A percentile compares a stretch with the other conserved stretches of the same genome.
These are phyloP conservation scores for Digitaria exilis DNA, from an alignment of 202 grass and related monocot genomes.

Conservation along the genomic window DNA sequence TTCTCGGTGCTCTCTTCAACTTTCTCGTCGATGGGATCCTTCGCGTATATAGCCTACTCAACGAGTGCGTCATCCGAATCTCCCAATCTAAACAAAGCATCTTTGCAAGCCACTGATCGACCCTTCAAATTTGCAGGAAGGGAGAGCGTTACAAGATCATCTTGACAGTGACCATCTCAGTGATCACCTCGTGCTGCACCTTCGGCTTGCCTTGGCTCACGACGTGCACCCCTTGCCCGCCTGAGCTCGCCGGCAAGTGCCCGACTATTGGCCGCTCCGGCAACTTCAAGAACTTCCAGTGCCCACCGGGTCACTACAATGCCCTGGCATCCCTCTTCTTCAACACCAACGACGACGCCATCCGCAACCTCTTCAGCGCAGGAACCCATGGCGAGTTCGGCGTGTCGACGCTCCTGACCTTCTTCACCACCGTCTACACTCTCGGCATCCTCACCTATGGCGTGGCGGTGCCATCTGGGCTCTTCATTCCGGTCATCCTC, in stretches of 20 bases:
- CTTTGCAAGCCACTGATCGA: neutral
- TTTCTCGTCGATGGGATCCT: conserved; percentile 48
- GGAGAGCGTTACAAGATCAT: conserved; percentile 58
- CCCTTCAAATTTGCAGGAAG: conserved; percentile 41
- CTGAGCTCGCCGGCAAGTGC: conserved; percentile 30
- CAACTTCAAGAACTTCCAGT: conserved; percentile 69
- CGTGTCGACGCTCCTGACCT: conserved; percentile 40
- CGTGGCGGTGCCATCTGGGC: conserved; percentile 56
- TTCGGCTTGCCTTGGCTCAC: conserved; percentile 51
- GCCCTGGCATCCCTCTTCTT: conserved; percentile 61
- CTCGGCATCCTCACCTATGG: conserved; percentile 59
- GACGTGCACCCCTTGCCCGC: conserved; percentile 44
- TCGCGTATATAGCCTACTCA: conserved; percentile 46
- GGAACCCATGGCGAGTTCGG: conserved; percentile 46
- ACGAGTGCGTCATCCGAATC: conserved; percentile 32
- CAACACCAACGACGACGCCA: conserved; percentile 69
- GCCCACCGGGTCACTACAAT: conserved; percentile 56
- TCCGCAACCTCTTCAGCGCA: conserved; percentile 65
- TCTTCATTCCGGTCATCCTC: conserved; percentile 63
- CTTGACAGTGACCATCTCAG: conserved; percentile 44
- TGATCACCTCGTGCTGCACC: conserved; percentile 62
- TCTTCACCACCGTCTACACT: conserved; percentile 51
- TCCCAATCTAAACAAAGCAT: neutral
- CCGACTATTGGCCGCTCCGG: conserved; percentile 56
- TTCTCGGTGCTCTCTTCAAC: conserved; percentile 62